These are phyloP conservation scores for Micromonas pusilla DNA, from an alignment of 139 green algal genomes.

Conservation along the genomic window DNA sequence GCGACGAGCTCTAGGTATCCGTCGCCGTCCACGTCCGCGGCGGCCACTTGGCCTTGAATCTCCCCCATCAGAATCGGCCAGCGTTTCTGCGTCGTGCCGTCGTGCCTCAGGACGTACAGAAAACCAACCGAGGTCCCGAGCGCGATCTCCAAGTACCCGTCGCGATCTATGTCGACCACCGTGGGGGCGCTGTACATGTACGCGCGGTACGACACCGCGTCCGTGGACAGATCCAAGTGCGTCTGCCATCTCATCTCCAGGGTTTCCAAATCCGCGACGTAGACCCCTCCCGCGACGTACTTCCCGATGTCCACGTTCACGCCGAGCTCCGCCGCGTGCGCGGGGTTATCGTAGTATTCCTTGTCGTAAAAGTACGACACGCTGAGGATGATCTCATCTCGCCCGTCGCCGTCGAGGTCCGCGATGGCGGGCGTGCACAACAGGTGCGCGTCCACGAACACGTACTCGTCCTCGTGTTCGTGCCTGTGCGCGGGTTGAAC, in stretches of 20 bases:
- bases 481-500: slow-evolving; percentile 4
- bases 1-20: slow-evolving; percentile 80
- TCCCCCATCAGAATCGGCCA: slow-evolving; percentile 89
- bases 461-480: slow-evolving; percentile 25
- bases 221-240: slow-evolving; percentile 91
- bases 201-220: slow-evolving; percentile 63
- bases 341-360: slow-evolving; percentile 72
- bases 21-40: slow-evolving; percentile 84
- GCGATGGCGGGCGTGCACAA: slow-evolving; percentile 75
- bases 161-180: slow-evolving; percentile 73
- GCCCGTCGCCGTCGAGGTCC: slow-evolving; percentile 87
- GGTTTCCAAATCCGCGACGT: slow-evolving; percentile 73
- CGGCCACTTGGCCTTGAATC: slow-evolving; percentile 82
- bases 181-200: slow-evolving; percentile 76
- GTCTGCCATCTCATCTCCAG: slow-evolving; percentile 66
- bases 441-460: slow-evolving; percentile 84
- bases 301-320: slow-evolving; percentile 55
- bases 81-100: slow-evolving; percentile 32
- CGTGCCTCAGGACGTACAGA: slow-evolving; percentile 80
- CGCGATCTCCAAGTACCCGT: slow-evolving; percentile 84
- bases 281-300: slow-evolving; percentile 73
- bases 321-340: slow-evolving; percentile 34
- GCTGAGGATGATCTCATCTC: slow-evolving; percentile 82
- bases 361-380: slow-evolving; percentile 87
- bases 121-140: slow-evolving; percentile 87